Conservation (phyloP, 2,329 filamentous ascomycete genomes). For the Hortaea sp. region DNA sequence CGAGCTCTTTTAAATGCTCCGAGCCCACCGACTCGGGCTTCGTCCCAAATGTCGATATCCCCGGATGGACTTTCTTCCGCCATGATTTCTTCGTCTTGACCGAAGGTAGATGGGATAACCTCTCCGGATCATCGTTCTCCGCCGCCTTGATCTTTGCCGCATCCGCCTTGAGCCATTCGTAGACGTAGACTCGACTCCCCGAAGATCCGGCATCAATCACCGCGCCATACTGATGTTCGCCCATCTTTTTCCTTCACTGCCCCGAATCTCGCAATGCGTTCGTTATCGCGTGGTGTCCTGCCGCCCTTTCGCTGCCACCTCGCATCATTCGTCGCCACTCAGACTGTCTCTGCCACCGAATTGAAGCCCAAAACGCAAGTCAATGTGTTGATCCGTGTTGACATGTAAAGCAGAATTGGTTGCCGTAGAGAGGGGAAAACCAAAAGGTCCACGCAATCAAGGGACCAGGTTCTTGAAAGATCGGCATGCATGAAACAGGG, state of each 20-base stretch:
- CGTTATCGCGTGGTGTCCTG: background rate
- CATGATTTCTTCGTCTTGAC: conserved; percentile 76
- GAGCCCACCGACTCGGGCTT: conserved; percentile 65
- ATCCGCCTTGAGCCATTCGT: conserved; percentile 77
- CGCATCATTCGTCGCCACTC: background rate
- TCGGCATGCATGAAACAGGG: background rate
- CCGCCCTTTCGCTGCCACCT: background rate
- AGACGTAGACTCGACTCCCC: conserved; percentile 87
- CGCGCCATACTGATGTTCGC: conserved; percentile 60
- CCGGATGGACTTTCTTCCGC: conserved; percentile 90
- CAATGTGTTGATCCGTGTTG: background rate
- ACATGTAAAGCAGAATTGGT: background rate
- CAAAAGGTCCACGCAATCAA: background rate
- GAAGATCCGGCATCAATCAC: conserved; percentile 97
- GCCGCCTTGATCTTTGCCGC: conserved; percentile 39
- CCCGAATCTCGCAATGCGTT: background rate
- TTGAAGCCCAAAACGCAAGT: background rate
- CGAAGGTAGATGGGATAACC: conserved; percentile 62
- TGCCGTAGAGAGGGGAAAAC: background rate
- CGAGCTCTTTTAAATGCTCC: conserved; percentile 68
- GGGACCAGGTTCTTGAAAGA: background rate
- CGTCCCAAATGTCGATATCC: conserved; percentile 78
- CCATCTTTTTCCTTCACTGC: conserved; percentile 11
- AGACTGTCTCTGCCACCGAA: background rate
- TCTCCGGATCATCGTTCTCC: conserved; percentile 47